Percentiles rank a stretch among this genome's conserved stretches.
Conservation (phyloP, 2,329 filamentous ascomycete genomes). For the Ceratocystis huliohia region DNA sequence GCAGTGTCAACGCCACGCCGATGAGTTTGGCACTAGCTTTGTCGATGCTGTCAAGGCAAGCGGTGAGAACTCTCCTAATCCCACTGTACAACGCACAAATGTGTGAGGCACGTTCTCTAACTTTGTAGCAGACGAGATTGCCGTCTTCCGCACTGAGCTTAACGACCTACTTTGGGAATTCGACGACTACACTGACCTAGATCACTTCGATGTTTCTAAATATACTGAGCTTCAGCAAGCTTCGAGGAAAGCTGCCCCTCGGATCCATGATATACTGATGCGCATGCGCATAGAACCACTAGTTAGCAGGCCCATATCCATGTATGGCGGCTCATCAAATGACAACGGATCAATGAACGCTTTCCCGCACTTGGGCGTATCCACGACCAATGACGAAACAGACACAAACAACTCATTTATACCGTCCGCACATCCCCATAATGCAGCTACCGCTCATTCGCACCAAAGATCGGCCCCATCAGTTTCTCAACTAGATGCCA, state of each 20-base stretch:
- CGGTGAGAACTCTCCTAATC: slow-evolving; percentile 30
- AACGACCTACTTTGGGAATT: slow-evolving; percentile 44
- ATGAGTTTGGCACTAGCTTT: slow-evolving; percentile 39
- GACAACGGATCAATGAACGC: slow-evolving; percentile 5
- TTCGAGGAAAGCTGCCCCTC: slow-evolving; percentile 37
- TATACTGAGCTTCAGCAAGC: slow-evolving; percentile 37
- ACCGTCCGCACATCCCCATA: not conserved
- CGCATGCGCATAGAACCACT: slow-evolving; percentile 36
- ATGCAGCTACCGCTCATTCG: not conserved
- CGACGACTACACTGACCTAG: slow-evolving; percentile 40
- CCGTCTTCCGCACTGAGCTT: slow-evolving; percentile 35
- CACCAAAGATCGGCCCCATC: slow-evolving; percentile 7
- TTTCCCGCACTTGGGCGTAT: not conserved
- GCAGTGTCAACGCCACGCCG: slow-evolving; percentile 36
- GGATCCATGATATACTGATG: slow-evolving; percentile 39
- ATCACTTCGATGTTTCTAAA: slow-evolving; percentile 39
- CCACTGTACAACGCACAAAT: not conserved
- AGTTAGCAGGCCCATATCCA: slow-evolving; percentile 2
- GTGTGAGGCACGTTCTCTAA: not conserved
- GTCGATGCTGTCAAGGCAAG: slow-evolving; percentile 41
- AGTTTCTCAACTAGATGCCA: not conserved
- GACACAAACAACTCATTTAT: not conserved
- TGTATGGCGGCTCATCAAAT: slow-evolving; percentile 11
- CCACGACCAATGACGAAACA: not conserved
- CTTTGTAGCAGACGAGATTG: slow-evolving; percentile 35